A percentile compares a stretch with the other conserved stretches of the same genome.
Conservation (phyloP, 2,329 filamentous ascomycete genomes). For the Clarireedia sp. region DNA sequence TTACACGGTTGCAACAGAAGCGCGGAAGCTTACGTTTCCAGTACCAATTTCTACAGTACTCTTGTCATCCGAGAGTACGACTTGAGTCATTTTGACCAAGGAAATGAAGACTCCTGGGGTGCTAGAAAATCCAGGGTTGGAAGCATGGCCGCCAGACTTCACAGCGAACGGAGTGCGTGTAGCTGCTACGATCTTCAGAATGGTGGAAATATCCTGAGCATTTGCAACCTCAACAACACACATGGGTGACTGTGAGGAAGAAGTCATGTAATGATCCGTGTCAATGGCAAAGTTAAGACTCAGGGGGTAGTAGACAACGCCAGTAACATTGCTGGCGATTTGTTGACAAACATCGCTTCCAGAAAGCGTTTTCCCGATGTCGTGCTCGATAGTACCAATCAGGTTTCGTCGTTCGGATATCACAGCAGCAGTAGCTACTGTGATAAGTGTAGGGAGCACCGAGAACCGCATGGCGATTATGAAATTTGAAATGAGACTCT, state of each 20-base stretch:
- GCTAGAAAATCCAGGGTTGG: constrained; percentile 18
- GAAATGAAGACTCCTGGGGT: constrained; percentile 21
- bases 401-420: not conserved
- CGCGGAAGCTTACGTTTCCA: constrained; percentile 16
- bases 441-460: not conserved
- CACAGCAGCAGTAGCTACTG: not conserved
- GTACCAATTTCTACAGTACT: constrained; percentile 14
- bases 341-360: constrained; percentile 4
- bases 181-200: constrained; percentile 21
- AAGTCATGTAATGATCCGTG: constrained; percentile 26
- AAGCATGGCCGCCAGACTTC: constrained; percentile 34
- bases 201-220: constrained; percentile 21
- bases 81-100: constrained; percentile 9
- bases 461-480: not conserved
- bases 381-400: no score
- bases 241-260: constrained; percentile 21
- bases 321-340: not conserved
- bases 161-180: constrained; percentile 29
- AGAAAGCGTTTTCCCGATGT: not conserved
- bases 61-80: constrained; percentile 11
- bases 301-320: not conserved
- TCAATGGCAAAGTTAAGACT: constrained; percentile 7
- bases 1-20: not conserved
- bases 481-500: no score
- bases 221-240: constrained; percentile 26